Evolutionary conservation across 345 rosid genomes (phyloP).

Genomic region (Salix exigua): DNA sequence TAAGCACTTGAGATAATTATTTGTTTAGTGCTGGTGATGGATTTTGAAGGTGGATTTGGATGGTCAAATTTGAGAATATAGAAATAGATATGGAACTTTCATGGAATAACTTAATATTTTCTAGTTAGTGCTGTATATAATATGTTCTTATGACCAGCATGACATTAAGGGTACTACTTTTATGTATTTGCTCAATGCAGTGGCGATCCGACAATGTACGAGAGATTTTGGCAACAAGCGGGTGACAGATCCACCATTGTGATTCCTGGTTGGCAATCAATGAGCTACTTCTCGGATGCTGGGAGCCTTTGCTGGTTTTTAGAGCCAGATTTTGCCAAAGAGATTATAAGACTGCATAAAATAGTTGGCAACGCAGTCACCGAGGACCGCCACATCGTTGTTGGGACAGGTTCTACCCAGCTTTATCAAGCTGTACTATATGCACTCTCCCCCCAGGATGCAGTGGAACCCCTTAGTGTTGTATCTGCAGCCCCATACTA

Average conservation of each 20-base stretch:
- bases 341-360: slow-evolving; percentile 60
- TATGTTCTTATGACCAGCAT: neutral
- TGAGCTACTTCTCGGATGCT: slow-evolving; percentile 78
- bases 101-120: neutral
- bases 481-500: slow-evolving; percentile 82
- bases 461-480: slow-evolving; percentile 59
- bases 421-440: slow-evolving; percentile 77
- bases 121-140: neutral
- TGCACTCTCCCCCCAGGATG: slow-evolving; percentile 60
- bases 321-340: slow-evolving; percentile 63
- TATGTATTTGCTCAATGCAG: slow-evolving; percentile 35
- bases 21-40: neutral
- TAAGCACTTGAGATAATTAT: neutral
- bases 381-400: slow-evolving; percentile 56
- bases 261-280: slow-evolving; percentile 82
- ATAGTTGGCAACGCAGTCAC: slow-evolving; percentile 85
- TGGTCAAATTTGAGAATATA: neutral
- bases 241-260: slow-evolving; percentile 68
- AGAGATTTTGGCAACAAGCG: slow-evolving; percentile 59
- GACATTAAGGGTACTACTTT: slow-evolving; percentile 3
- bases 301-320: slow-evolving; percentile 79
- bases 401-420: slow-evolving; percentile 92
- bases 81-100: neutral
- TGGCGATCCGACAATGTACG: slow-evolving; percentile 92
- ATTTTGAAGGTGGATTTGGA: neutral